Percentiles rank a stretch among this genome's conserved stretches.
These are phyloP conservation scores for Albifimbria verrucaria DNA, from an alignment of 2,329 filamentous ascomycete species.

Conservation along the genomic window DNA sequence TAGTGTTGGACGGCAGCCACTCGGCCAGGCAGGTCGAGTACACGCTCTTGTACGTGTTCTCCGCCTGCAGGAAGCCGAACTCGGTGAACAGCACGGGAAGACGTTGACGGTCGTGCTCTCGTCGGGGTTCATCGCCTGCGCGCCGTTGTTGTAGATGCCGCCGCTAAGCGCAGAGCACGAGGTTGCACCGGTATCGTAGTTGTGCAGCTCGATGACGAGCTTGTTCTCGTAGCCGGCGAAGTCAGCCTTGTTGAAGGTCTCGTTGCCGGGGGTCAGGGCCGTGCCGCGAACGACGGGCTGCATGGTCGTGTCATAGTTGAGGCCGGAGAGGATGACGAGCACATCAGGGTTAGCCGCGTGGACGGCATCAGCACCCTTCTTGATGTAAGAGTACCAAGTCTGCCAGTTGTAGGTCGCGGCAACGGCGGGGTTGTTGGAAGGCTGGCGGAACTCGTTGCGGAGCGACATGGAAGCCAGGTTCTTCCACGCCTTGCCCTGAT, in stretches of 20 bases:
- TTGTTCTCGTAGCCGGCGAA: constrained; percentile 51
- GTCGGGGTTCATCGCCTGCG: constrained; percentile 44
- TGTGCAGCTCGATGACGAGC: constrained; percentile 59
- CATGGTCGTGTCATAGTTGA: constrained; percentile 54
- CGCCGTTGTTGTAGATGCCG: constrained; percentile 48
- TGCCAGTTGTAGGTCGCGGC: constrained; percentile 50
- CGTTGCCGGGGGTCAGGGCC: constrained; percentile 43
- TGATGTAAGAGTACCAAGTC: constrained; percentile 49
- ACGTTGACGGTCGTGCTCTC: constrained; percentile 33
- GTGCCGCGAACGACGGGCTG: constrained; percentile 47
- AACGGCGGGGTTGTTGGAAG: constrained; percentile 31
- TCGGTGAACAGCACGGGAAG: constrained; percentile 45
- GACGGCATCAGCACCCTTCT: constrained; percentile 46
- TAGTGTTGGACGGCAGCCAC: constrained; percentile 45
- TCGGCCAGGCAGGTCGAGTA: constrained; percentile 51
- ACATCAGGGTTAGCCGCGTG: constrained; percentile 47
- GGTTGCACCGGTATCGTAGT: constrained; percentile 50
- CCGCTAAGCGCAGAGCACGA: constrained; percentile 44
- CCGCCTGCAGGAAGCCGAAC: constrained; percentile 51
- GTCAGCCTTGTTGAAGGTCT: constrained; percentile 39
- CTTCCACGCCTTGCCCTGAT: constrained; percentile 43
- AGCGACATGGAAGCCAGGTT: constrained; percentile 47
- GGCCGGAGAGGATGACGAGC: constrained; percentile 58
- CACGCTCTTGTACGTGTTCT: constrained; percentile 39
- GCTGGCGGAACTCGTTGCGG: constrained; percentile 51